Evolutionary conservation across 805 yeast genomes (phyloP).

Genomic region (Yamadazyma laniorum): DNA sequence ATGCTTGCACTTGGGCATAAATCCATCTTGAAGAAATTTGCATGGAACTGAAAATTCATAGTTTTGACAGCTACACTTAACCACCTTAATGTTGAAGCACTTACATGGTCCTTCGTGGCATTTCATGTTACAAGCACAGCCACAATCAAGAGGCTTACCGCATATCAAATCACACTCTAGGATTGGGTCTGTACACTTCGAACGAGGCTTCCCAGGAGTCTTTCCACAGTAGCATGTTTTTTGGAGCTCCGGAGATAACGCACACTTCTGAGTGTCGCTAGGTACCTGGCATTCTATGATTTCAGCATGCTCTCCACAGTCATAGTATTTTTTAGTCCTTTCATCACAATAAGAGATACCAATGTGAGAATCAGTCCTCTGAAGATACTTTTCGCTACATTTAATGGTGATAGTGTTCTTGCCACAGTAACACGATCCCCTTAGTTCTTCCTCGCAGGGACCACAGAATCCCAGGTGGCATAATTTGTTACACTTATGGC

Average conservation of each 20-base stretch:
- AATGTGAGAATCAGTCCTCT: slow-evolving; percentile 23
- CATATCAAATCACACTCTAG: slow-evolving; percentile 73
- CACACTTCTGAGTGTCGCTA: slow-evolving; percentile 44
- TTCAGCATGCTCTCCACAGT: slow-evolving; percentile 65
- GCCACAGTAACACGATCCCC: slow-evolving; percentile 76
- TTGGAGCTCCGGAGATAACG: slow-evolving; percentile 57
- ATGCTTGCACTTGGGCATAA: slow-evolving; percentile 59
- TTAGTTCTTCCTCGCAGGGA: slow-evolving; percentile 51
- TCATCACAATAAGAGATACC: slow-evolving; percentile 37
- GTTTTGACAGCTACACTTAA: slow-evolving; percentile 63
- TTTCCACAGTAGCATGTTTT: slow-evolving; percentile 81
- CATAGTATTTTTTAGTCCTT: slow-evolving; percentile 48
- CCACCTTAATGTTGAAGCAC: slow-evolving; percentile 54
- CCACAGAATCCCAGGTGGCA: slow-evolving; percentile 91
- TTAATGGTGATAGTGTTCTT: slow-evolving; percentile 38
- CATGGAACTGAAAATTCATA: slow-evolving; percentile 64
- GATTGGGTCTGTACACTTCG: slow-evolving; percentile 69
- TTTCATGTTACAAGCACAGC: slow-evolving; percentile 61
- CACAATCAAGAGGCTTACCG: slow-evolving; percentile 64
- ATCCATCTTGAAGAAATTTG: slow-evolving; percentile 48
- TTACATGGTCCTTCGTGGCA: slow-evolving; percentile 81
- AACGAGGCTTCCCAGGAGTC: slow-evolving; percentile 46
- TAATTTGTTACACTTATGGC: slow-evolving; percentile 56
- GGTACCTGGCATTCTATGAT: slow-evolving; percentile 52
- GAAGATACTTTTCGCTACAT: slow-evolving; percentile 46